Evolutionary conservation across 139 green algal species (phyloP), one percentile per base, ranked within the genome.

Genomic region (Spirogloea muscicola): DNA sequence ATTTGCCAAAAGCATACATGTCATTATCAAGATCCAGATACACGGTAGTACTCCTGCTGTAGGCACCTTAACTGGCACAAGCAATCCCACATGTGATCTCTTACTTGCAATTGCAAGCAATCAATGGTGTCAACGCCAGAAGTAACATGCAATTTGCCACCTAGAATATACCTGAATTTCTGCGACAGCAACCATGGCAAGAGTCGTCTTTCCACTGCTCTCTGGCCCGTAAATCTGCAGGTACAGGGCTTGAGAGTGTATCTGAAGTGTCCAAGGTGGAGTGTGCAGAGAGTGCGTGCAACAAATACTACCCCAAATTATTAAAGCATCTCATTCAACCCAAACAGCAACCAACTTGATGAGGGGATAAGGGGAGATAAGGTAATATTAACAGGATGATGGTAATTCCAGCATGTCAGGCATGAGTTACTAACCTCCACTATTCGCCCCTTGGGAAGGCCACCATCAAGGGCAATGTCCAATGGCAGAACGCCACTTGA

Each of bases 101-200:
- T n/a, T n/a, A n/a, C n/a, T n/a, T n/a, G n/a, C n/a, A n/a, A n/a
- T n/a, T n/a, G n/a, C n/a, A n/a, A n/a, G n/a, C n/a, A 55, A 21
- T 55, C 21, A 21, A 21, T 55, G 46, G 21, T 31, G 21, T 21
- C 21, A 55, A 55, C 21, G 46, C 21, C 46, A 21, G 46, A 55
- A 55, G 46, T 55, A 21, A 21, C 21, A n/a, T 31, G 21, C 46
- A 31, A 21, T 21, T 55, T 55, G 21, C 21, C 21, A 55, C 21
- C 46, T 55, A 55, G 21, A 62, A 39, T 31, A 21, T 7, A 69
- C 60, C 41, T 69, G 60, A 6, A 44, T 41, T 9, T 74, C 91
- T 3, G 93, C 94, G n/a, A 96, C 93, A 7, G 90, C 90, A 79
- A 96, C 88, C 82, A 98, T 76, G 0, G 94, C 94, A 61, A 98